Evolutionary conservation across 2,329 filamentous ascomycete genomes (phyloP), one percentile per base, ranked within the genome.

Genomic region (Colletotrichum viniferum): DNA sequence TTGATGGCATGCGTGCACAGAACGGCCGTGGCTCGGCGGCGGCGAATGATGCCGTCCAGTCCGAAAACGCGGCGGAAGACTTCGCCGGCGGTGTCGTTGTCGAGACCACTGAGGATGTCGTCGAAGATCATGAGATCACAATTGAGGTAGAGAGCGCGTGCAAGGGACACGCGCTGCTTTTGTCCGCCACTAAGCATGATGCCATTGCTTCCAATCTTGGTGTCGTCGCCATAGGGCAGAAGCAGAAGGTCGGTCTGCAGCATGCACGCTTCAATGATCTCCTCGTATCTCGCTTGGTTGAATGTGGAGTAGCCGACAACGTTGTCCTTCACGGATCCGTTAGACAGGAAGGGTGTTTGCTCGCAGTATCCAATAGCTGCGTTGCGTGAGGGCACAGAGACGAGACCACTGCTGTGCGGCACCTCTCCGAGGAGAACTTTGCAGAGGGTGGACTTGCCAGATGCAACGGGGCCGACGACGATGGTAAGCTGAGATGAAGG

Each of bases 401-500:
- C 77, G 2, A 69, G 73, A 0, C 81, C 81, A 2, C 77, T 79
- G 18, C 69, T 77, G 1, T 78, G 76, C 0, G 82, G 79, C 0
- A 81, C 62, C 36, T 83, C 82, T 2, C 82, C 82, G 0, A 83
- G 77, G 0, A 88, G 78, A 1, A 82, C 83, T 36, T 85, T 85
- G 79, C 83, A 85, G 0, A 87, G 77, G 0, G 85, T 83, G 0
- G 85, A 85, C 71, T 87, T 87, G 1, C 86, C 86, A 0, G 82
- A 83, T 1, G 81, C 86, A 6, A 86, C 80, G 0, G 85, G 85
- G 0, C 86, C 86, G 10, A 86, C 81, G 3, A 87, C 78, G 8
- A 87, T 81, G 5, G 83, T 87, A 2, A 87, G 79, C 7, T 79
- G 74, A 5, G 78, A 77, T 0, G 78, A 69, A 3, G 82, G 80